These are phyloP conservation scores for Suhomyces faveliae DNA, from an alignment of 805 yeast genomes.

Conservation along the genomic window DNA sequence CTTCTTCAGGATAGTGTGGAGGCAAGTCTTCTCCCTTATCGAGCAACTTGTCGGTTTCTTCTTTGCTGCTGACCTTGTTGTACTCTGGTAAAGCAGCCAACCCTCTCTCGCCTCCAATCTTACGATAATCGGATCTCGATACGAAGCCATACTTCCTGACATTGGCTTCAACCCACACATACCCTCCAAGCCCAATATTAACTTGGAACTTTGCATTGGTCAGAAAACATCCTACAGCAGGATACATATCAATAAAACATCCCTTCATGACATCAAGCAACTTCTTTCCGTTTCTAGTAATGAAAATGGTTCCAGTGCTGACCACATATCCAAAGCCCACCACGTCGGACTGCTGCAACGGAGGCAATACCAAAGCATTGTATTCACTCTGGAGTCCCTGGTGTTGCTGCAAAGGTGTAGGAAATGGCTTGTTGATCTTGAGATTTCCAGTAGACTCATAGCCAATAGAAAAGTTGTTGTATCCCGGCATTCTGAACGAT, in stretches of 20 bases:
- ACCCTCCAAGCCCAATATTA: constrained; percentile 44
- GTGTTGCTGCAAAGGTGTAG: constrained; percentile 46
- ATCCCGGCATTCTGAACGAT: constrained; percentile 69
- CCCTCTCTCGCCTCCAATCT: constrained; percentile 38
- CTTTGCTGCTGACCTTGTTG: constrained; percentile 12
- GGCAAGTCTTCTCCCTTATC: constrained; percentile 75
- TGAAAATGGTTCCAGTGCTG: constrained; percentile 47
- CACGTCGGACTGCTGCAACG: constrained; percentile 51
- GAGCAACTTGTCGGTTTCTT: constrained; percentile 49
- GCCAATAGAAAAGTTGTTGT: constrained; percentile 64
- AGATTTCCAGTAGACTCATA: constrained; percentile 73
- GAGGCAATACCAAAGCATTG: constrained; percentile 50
- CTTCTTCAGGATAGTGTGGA: constrained; percentile 65
- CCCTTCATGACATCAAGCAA: constrained; percentile 50
- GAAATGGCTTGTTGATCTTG: constrained; percentile 63
- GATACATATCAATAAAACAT: constrained; percentile 49
- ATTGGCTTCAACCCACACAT: constrained; percentile 49
- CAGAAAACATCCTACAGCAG: constrained; percentile 52
- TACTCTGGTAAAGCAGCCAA: constrained; percentile 41
- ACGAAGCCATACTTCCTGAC: constrained; percentile 58
- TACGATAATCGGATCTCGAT: constrained; percentile 42
- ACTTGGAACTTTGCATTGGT: constrained; percentile 43
- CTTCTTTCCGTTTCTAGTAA: constrained; percentile 57
- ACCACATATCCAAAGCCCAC: constrained; percentile 56
- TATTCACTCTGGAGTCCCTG: constrained; percentile 37